Evolutionary conservation across 2,329 filamentous ascomycete species (phyloP), one percentile per base, ranked within the genome.

Genomic region (Dendrostoma leiphaemia): DNA sequence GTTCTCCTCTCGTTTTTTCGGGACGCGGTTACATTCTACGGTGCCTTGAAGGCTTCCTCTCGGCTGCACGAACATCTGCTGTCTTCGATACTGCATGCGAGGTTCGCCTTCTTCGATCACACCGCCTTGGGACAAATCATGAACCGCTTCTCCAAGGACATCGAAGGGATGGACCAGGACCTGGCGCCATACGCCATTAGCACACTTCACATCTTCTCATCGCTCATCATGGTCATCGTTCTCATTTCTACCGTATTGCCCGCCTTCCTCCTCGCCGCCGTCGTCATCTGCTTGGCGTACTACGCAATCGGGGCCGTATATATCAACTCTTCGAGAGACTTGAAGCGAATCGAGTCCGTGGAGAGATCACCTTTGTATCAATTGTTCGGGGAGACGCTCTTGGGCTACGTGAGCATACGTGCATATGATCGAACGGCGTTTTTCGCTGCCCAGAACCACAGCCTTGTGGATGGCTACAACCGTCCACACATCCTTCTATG

Each of bases 91-190:
- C 88, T 90, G 12, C 85, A 92, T 61, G 94, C 94, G 28, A 93
- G 91, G 68, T 97, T 97, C 78, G 91, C 90, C 67, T 99, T 99
- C 75, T 99, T 99, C 65, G 94, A 99, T 66, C 89, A 93, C 1
- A 99, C 94, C 0, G 94, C 94, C 2, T 82, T 97, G 0, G 94
- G 94, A 12, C 93, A 97, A 71, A 80, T 99, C 64, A 97, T 97
- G 87, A 99, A 99, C 71, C 85, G 94, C 19, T 99, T 99, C 74
- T 97, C 93, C 68, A 97, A 97, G 71, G 94, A 99, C 69, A 83
- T 99, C 12, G 92, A 99, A 69, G 86, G 91, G 10, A 81, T 99
- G 19, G 94, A 99, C 63, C 94, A 99, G 68, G 93, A 99, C 69
- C 90, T 99, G 55, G 92, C 93, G 0, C 90, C 92, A 3, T 86